Evolutionary conservation across 176 grass and related monocot species (phyloP), one percentile per base, ranked within the genome.

Genomic region (Cenchrus fungigraminus): DNA sequence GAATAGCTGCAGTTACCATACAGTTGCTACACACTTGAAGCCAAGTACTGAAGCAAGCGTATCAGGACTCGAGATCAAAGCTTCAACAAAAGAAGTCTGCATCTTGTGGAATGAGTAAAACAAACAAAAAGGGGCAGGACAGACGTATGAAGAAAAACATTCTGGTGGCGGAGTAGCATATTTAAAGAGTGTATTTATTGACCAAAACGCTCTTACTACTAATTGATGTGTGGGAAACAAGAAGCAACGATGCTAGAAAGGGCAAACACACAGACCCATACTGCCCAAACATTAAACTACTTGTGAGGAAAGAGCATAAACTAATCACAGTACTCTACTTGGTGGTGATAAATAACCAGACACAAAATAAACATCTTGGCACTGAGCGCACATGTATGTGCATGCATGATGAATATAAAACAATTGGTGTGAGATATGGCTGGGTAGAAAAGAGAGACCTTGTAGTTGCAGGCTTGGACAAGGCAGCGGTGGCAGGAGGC

Each of bases 381-480:
- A 73, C 25, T 40, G 4, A 49, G 13, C 15, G 13, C 43, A n/a
- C 85, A 74, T 74, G 44, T 73, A 42, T 28, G 75, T 31, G 14
- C 20, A 15, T 16, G n/a, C 31, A 65, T 50, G 25, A 19, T 5
- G 47, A 62, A 6, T 4, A 46, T 10, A 65, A 60, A 86, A 59
- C 10, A 83, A 54, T 10, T 80, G 45, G 45, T 15, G 31, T 22
- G 72, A 52, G 25, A 25, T 25, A 2, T 1, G 47, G 57, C 31
- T 61, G 17, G 42, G 51, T 62, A 83, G 57, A 90, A 32, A 62
- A 79, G 2, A 49, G 15, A 34, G 52, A 95, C 91, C 91, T 96
- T 83, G 82, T 53, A 28, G 20, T 57, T 14, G 79, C 12, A 58
- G 93, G 66, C 59, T 86, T 98, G 77, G 86, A 75, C 59, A 87